These are phyloP conservation scores for Solanum hybrid DNA, from an alignment of 305 asterid genomes.

Conservation along the genomic window DNA sequence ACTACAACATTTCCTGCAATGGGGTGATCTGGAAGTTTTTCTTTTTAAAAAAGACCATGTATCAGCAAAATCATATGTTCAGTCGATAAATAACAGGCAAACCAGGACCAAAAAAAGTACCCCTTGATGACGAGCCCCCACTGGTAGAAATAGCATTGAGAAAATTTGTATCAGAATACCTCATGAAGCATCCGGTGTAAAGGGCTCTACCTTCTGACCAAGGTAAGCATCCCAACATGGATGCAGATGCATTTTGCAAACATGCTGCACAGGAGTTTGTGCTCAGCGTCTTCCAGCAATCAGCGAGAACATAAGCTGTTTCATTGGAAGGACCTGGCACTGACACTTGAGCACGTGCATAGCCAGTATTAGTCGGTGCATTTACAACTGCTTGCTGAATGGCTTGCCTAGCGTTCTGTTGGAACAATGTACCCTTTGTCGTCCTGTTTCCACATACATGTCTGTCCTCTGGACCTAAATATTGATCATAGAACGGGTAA, in stretches of 20 bases:
- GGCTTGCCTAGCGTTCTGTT: not conserved
- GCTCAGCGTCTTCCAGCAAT: conserved; percentile 9
- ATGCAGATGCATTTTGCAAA: conserved; percentile 2
- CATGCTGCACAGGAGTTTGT: not conserved
- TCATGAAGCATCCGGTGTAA: conserved; percentile 13
- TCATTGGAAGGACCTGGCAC: not conserved
- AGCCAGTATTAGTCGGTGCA: not conserved
- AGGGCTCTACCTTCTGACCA: conserved; percentile 14
- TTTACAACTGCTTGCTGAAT: not conserved
- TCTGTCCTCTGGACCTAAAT: not conserved
- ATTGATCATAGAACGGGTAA: not conserved
- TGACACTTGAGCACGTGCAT: not conserved
- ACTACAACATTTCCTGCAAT: conserved; percentile 9
- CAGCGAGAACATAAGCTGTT: not conserved
- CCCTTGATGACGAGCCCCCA: not conserved
- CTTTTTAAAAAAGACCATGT: too few species aligned
- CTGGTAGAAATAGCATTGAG: not conserved
- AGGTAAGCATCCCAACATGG: conserved; percentile 4
- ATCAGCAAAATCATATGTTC: too few species aligned
- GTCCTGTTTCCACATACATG: not conserved
- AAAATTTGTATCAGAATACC: conserved; percentile 7
- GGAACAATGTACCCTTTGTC: not conserved
- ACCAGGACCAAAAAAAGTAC: not conserved
- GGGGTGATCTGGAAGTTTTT: not conserved
- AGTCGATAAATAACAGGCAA: not conserved